phyloP scores from a whole-genome alignment of 768 basidiomycete species.

The Rubroboletus pulcherrimus region DNA sequence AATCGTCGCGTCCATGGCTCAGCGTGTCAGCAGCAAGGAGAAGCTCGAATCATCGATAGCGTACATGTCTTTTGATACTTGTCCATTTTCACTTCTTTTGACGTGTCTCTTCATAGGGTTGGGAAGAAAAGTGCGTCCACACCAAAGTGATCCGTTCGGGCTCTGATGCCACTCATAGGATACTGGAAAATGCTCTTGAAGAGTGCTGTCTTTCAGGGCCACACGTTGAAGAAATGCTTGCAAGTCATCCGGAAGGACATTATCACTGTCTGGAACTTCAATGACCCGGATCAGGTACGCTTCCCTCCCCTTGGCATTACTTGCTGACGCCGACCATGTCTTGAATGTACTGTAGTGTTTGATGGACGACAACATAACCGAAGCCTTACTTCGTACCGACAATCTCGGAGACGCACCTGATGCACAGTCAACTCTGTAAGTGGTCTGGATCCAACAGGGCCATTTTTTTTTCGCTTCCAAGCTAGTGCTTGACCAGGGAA shows the following conservation, averaged over 20 bases:
- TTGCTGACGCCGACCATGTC: neutral
- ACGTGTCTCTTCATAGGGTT: neutral
- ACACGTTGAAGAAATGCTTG: slow-evolving; percentile 9
- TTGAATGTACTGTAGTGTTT: slow-evolving; percentile 3
- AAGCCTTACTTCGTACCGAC: slow-evolving; percentile 1
- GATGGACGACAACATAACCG: slow-evolving; percentile 1
- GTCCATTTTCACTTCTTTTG: neutral
- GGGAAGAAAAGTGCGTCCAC: slow-evolving; percentile 12
- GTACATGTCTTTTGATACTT: neutral
- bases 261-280: slow-evolving; percentile 11
- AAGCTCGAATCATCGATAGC: slow-evolving; percentile 13
- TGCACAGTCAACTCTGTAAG: neutral
- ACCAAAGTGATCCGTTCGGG: too few species aligned
- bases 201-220: slow-evolving; percentile 6
- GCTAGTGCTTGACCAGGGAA: neutral
- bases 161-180: neutral
- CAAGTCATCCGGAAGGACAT: slow-evolving; percentile 10
- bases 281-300: slow-evolving; percentile 10
- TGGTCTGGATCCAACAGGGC: neutral
- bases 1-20: slow-evolving; percentile 11
- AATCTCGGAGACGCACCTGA: neutral
- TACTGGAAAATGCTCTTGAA: slow-evolving; percentile 11
- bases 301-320: neutral
- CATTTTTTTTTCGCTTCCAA: neutral
- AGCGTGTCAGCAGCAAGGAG: slow-evolving; percentile 14